These are phyloP conservation scores for Diaporthe amygdali DNA, from an alignment of 2,329 filamentous ascomycete species.

Conservation along the genomic window DNA sequence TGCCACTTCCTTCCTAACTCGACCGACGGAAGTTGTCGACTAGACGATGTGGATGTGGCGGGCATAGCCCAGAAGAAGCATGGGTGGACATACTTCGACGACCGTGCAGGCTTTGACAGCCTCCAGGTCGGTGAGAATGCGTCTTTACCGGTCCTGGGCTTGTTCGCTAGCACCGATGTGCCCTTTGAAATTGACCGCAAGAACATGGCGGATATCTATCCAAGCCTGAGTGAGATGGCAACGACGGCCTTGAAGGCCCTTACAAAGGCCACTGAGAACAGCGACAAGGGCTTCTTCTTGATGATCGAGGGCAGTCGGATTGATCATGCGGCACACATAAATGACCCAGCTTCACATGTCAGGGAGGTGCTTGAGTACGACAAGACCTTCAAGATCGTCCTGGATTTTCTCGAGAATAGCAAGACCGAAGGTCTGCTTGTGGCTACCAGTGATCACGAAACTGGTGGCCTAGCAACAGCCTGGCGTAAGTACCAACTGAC, in stretches of 20 bases:
- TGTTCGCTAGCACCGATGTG: constrained; percentile 83
- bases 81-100: constrained; percentile 80
- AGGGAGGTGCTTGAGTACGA: constrained; percentile 97
- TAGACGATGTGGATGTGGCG: constrained; percentile 78
- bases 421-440: constrained; percentile 80
- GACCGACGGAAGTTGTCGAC: constrained; percentile 80
- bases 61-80: constrained; percentile 73
- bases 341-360: constrained; percentile 84
- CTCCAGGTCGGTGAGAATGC: constrained; percentile 71
- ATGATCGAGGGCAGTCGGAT: constrained; percentile 98
- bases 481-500: constrained; percentile 60
- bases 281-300: constrained; percentile 93
- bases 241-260: constrained; percentile 80
- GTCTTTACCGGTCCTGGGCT: constrained; percentile 81
- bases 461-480: constrained; percentile 84
- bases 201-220: constrained; percentile 79
- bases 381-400: constrained; percentile 78
- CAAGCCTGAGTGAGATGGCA: constrained; percentile 91
- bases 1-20: constrained; percentile 92
- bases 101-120: constrained; percentile 76
- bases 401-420: constrained; percentile 82
- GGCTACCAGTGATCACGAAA: constrained; percentile 94
- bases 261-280: constrained; percentile 79
- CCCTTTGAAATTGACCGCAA: constrained; percentile 93
- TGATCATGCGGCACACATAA: constrained; percentile 89